A percentile compares a stretch with the other conserved stretches of the same genome.
These are phyloP conservation scores for Fusarium scirpi DNA, from an alignment of 2,329 filamentous ascomycete genomes.

Conservation along the genomic window DNA sequence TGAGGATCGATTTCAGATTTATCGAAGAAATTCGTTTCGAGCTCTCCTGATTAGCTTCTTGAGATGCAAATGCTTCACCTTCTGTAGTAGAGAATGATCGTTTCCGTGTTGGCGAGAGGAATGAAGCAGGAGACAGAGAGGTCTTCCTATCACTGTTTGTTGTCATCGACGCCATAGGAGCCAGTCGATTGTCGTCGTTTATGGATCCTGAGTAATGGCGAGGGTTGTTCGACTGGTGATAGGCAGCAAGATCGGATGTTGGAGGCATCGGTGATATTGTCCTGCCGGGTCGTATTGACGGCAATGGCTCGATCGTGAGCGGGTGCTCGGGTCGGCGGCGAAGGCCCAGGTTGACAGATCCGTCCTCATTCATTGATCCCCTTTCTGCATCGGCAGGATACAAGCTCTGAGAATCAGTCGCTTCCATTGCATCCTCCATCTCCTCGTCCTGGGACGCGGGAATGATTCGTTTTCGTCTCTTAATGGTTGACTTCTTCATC, in stretches of 20 bases:
- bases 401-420: slow-evolving; percentile 54
- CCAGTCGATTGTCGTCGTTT: slow-evolving; percentile 68
- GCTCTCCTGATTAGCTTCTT: slow-evolving; percentile 59
- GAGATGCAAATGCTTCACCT: slow-evolving; percentile 57
- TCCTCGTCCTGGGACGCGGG: slow-evolving; percentile 73
- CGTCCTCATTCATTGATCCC: slow-evolving; percentile 71
- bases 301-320: slow-evolving; percentile 62
- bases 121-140: slow-evolving; percentile 71
- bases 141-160: slow-evolving; percentile 63
- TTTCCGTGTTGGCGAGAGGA: slow-evolving; percentile 71
- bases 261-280: slow-evolving; percentile 59
- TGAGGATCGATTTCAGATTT: slow-evolving; percentile 81
- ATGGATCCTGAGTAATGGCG: slow-evolving; percentile 57
- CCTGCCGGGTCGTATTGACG: slow-evolving; percentile 57
- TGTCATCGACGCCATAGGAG: slow-evolving; percentile 64
- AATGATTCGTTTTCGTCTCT: slow-evolving; percentile 93
- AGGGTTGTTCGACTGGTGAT: slow-evolving; percentile 60
- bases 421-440: slow-evolving; percentile 62
- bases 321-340: slow-evolving; percentile 62
- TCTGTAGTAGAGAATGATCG: slow-evolving; percentile 74
- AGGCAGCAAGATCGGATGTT: slow-evolving; percentile 61
- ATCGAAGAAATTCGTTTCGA: slow-evolving; percentile 78
- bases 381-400: slow-evolving; percentile 59
- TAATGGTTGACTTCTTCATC: slow-evolving; percentile 99
- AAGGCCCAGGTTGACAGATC: slow-evolving; percentile 72